These are phyloP conservation scores for Aechmea fasciata DNA, from an alignment of 176 grass and related monocot species.

Conservation along the genomic window DNA sequence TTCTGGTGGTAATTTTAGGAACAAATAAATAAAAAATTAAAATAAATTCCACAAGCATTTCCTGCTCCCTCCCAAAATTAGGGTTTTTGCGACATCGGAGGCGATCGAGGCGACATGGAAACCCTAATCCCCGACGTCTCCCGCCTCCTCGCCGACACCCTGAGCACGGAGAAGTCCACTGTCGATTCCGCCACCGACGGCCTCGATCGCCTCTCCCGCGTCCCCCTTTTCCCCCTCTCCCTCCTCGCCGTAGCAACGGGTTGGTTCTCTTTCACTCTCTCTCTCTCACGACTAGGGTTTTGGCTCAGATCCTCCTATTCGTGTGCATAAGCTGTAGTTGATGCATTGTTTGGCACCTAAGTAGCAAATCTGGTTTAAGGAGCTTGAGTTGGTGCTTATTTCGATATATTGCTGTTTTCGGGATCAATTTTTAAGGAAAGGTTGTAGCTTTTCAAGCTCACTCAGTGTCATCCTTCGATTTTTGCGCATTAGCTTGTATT, in stretches of 20 bases:
- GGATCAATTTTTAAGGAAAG: too few species aligned
- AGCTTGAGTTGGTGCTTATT: slow-evolving; percentile 1
- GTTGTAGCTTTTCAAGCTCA: too few species aligned
- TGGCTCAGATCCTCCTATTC: too few species aligned
- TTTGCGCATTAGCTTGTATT: too few species aligned
- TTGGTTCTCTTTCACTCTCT: background rate
- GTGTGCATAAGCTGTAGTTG: background rate
- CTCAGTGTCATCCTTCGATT: too few species aligned
- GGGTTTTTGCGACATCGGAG: background rate
- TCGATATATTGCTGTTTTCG: background rate
- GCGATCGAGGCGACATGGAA: slow-evolving; percentile 2
- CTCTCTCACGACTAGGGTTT: background rate
- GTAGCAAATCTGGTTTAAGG: too few species aligned
- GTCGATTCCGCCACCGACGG: slow-evolving; percentile 40
- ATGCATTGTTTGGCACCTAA: background rate
- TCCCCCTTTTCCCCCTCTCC: slow-evolving; percentile 47
- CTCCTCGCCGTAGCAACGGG: slow-evolving; percentile 75
- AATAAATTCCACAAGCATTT: background rate
- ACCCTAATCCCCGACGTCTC: slow-evolving; percentile 21
- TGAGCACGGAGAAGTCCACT: slow-evolving; percentile 55
- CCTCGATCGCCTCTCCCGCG: slow-evolving; percentile 28
- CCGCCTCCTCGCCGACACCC: slow-evolving; percentile 50
- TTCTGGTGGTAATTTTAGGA: too few species aligned
- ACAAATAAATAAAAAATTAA: too few species aligned
- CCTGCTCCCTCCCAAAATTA: background rate